Conservation (phyloP, 2,329 filamentous ascomycete genomes). For the Aspergillus sp. region DNA sequence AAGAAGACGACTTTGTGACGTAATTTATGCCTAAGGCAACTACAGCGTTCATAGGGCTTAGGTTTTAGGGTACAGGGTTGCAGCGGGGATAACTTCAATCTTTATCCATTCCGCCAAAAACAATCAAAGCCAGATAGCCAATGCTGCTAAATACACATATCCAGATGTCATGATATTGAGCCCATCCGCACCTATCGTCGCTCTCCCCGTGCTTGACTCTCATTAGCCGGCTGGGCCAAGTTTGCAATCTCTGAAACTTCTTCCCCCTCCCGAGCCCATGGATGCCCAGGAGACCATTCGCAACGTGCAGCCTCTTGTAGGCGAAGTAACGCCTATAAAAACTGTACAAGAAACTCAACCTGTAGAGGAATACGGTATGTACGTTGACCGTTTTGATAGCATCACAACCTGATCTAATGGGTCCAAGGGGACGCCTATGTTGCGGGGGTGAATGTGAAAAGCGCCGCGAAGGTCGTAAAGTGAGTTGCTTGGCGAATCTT, state of each 20-base stretch:
- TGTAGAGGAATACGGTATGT: slow-evolving; percentile 42
- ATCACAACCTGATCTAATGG: slow-evolving; percentile 8
- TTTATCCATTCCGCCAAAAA: background rate
- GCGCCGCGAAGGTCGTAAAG: slow-evolving; percentile 46
- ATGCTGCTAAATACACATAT: background rate
- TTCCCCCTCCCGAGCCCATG: slow-evolving; percentile 15
- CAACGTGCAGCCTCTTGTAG: slow-evolving; percentile 30
- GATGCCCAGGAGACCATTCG: slow-evolving; percentile 23
- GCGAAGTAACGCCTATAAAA: slow-evolving; percentile 40
- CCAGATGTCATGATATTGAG: background rate
- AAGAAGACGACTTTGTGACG: slow-evolving; percentile 1
- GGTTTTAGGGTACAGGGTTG: slow-evolving; percentile 26
- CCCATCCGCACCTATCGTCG: background rate
- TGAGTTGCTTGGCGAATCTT: slow-evolving; percentile 19
- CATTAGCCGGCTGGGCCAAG: background rate
- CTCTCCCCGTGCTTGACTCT: background rate
- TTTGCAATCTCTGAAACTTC: background rate
- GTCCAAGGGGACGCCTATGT: slow-evolving; percentile 43
- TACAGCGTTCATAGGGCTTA: slow-evolving; percentile 22
- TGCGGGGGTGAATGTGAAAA: slow-evolving; percentile 45
- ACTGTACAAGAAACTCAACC: slow-evolving; percentile 46
- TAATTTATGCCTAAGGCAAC: slow-evolving; percentile 6
- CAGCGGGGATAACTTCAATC: background rate
- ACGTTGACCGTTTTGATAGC: background rate
- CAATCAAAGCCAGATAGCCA: background rate